Evolutionary conservation across 1,139 yeast species (phyloP), one percentile per base, ranked within the genome.

Genomic region (Taphrina populina): DNA sequence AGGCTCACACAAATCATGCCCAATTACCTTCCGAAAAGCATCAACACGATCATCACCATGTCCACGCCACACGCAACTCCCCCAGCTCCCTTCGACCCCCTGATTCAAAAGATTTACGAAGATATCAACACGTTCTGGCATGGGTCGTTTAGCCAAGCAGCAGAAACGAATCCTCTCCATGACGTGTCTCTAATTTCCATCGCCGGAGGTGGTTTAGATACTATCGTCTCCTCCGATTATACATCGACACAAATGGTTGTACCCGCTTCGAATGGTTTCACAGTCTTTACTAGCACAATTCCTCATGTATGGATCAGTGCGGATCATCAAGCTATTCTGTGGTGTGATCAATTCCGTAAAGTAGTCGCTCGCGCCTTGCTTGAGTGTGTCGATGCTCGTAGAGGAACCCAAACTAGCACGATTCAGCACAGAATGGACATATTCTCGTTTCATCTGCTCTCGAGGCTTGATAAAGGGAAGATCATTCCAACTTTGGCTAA

Each of bases 81-180:
- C 0, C 97, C 99, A 0, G 80, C 92, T n/a, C 88, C 97, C 0
- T 90, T 90, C 70, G 99, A 92, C 71, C 84, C 95, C 19, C 96
- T 88, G 62, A 74, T 92, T 26, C 72, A 88, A 60, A 79, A 78
- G 58, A 79, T 88, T 0, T 92, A 88, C 66, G 78, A 83, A 20
- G 77, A 82, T 1, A 78, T 85, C 1, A 94, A 90, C 68, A 76
- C 80, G 55, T 90, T 81, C 67, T 92, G 98, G 98, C 73, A 83
- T 56, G 72, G 74, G 1, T 84, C 87, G 0, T 82, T 65, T 49
- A 62, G 68, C n/a, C 59, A 59, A 6, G 62, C 60, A 20, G 45
- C 61, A 4, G 60, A 60, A 0, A 58, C 61, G 23, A 67, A 68
- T 51, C 69, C 71, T 0, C 57, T 71, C 34, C 49, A 62, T 3